Percentiles rank a stretch among this genome's conserved stretches.
Conservation (phyloP, 352 stramenopile species). For the Phytophthora cactorum region DNA sequence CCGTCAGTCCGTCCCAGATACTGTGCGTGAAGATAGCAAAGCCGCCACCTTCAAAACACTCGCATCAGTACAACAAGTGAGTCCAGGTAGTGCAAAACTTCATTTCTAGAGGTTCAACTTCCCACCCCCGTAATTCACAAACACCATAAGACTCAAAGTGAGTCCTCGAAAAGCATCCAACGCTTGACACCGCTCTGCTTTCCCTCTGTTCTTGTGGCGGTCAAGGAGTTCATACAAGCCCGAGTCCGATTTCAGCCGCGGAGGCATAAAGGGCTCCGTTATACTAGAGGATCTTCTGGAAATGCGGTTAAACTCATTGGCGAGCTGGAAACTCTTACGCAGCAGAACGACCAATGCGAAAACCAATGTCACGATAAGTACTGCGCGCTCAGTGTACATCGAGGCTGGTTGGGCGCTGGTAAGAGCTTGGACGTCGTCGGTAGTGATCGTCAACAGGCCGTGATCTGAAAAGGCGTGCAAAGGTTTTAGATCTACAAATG, state of each 20-base stretch:
- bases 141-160: slow-evolving; percentile 85
- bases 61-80: background rate
- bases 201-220: slow-evolving; percentile 8
- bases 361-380: background rate
- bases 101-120: background rate
- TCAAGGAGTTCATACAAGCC: slow-evolving; percentile 13
- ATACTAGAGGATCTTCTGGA: slow-evolving; percentile 16
- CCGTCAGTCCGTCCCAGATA: slow-evolving; percentile 77
- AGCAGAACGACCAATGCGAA: slow-evolving; percentile 8
- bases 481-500: no score
- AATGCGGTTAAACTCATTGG: background rate
- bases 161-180: slow-evolving; percentile 81
- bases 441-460: no score
- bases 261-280: slow-evolving; percentile 21
- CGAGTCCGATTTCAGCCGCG: slow-evolving; percentile 17
- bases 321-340: slow-evolving; percentile 10
- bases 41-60: slow-evolving; percentile 48
- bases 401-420: background rate
- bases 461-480: no score
- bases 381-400: background rate
- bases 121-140: slow-evolving; percentile 86
- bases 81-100: background rate
- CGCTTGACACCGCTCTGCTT: slow-evolving; percentile 31
- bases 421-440: background rate
- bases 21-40: slow-evolving; percentile 72